Conservation (phyloP, 768 basidiomycete genomes). For the Tylopilus cervinicoccineus region DNA sequence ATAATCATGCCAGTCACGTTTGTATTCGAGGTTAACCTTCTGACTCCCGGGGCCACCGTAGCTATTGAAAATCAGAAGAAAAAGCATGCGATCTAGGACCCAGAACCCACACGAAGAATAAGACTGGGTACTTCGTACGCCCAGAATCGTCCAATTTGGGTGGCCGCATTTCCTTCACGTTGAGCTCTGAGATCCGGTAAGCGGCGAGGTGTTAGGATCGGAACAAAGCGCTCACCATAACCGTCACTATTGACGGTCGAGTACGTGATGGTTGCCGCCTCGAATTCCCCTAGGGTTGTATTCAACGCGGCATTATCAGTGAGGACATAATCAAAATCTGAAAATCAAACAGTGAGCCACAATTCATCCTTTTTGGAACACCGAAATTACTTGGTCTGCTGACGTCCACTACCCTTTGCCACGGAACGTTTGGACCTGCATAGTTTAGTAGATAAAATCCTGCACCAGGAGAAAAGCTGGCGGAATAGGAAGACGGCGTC, state of each 20-base stretch:
- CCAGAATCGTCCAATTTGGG: constrained; percentile 93
- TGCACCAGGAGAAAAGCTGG: constrained; percentile 79
- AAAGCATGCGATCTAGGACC: background rate
- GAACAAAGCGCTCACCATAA: constrained; percentile 49
- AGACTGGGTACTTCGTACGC: constrained; percentile 91
- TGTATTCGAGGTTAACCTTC: constrained; percentile 60
- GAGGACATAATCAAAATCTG: constrained; percentile 63
- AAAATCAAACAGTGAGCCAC: constrained; percentile 2
- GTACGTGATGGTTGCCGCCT: constrained; percentile 63
- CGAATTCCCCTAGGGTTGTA: constrained; percentile 61
- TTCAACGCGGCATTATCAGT: constrained; percentile 68
- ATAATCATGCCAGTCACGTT: constrained; percentile 84
- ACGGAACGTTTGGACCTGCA: constrained; percentile 78
- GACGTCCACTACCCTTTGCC: constrained; percentile 73
- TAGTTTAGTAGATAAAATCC: constrained; percentile 84
- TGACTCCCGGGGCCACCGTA: constrained; percentile 94
- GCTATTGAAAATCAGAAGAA: constrained; percentile 34
- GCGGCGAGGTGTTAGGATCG: constrained; percentile 18
- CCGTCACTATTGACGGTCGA: constrained; percentile 78
- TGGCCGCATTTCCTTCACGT: constrained; percentile 88
- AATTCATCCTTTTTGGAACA: background rate
- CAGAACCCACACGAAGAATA: constrained; percentile 71
- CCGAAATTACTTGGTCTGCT: constrained; percentile 40
- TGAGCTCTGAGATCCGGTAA: constrained; percentile 57
- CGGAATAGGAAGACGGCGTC: constrained; percentile 54